Conservation (phyloP, 208 protist genomes). For the Leishmania gerbilli region DNA sequence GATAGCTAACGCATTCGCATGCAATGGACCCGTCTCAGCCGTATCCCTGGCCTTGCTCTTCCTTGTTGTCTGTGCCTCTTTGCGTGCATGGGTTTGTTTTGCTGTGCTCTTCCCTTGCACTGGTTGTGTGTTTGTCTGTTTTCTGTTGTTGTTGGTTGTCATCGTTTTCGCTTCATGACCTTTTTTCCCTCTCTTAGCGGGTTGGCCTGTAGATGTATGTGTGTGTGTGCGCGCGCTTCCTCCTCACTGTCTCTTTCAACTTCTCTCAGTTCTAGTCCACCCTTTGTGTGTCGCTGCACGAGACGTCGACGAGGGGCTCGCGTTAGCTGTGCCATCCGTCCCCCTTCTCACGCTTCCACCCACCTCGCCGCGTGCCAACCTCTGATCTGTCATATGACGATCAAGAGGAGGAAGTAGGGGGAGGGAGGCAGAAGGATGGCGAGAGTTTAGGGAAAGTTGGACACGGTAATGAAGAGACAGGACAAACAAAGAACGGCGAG, state of each 20-base stretch:
- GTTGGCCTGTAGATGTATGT: not conserved
- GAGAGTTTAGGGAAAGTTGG: not conserved
- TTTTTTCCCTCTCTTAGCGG: not conserved
- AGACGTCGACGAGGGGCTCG: not conserved
- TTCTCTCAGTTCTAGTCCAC: not conserved
- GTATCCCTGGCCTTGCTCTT: not conserved
- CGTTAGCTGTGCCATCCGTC: not conserved
- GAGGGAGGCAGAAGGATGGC: not conserved
- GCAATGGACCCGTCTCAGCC: not conserved
- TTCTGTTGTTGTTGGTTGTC: not conserved
- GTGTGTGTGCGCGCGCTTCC: not conserved
- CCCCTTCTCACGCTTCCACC: no score
- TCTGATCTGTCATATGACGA: not conserved
- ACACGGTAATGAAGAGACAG: not conserved
- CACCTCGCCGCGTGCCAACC: no score
- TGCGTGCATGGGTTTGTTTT: not conserved
- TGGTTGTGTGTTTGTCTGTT: not conserved
- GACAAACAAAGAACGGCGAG: not conserved
- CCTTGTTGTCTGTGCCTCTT: not conserved
- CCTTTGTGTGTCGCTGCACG: not conserved
- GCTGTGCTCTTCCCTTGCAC: not conserved
- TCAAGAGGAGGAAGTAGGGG: not conserved
- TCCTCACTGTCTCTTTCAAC: not conserved
- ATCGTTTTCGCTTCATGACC: not conserved
- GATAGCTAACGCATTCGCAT: not conserved